These are phyloP conservation scores for Lactarius evosmus DNA, from an alignment of 768 basidiomycete species.

Conservation along the genomic window DNA sequence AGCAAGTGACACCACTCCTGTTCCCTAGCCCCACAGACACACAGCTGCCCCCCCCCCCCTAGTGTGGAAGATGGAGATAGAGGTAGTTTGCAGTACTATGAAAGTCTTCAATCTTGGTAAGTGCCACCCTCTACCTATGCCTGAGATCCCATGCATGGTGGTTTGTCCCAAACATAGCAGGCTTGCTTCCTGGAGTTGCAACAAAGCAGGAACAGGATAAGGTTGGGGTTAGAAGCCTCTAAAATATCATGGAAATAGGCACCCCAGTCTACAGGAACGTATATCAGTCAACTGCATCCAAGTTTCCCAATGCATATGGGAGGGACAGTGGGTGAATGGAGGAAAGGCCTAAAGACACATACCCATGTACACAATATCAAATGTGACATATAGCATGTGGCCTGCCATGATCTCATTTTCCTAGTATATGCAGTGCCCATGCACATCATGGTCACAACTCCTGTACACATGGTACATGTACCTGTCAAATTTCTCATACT, in stretches of 20 bases:
- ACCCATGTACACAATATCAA: slow-evolving; percentile 18
- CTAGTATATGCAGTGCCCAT: slow-evolving; percentile 7
- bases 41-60: neutral
- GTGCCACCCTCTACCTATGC: slow-evolving; percentile 8
- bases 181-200: slow-evolving; percentile 11
- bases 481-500: slow-evolving; percentile 1
- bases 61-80: neutral
- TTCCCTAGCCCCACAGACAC: no score
- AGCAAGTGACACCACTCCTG: no score
- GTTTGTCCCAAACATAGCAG: slow-evolving; percentile 2
- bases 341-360: neutral
- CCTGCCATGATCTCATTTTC: neutral
- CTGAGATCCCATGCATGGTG: slow-evolving; percentile 1
- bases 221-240: neutral
- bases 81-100: neutral
- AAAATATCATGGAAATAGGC: neutral
- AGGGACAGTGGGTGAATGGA: no score
- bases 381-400: slow-evolving; percentile 2
- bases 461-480: slow-evolving; percentile 14
- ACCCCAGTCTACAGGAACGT: slow-evolving; percentile 5
- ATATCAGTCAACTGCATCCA: no score
- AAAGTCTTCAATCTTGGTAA: neutral
- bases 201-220: slow-evolving; percentile 15
- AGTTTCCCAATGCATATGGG: no score
- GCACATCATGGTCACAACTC: slow-evolving; percentile 8